These are phyloP conservation scores for Litsea cubeba DNA, from an alignment of 164 flowering plant genomes.

Conservation along the genomic window DNA sequence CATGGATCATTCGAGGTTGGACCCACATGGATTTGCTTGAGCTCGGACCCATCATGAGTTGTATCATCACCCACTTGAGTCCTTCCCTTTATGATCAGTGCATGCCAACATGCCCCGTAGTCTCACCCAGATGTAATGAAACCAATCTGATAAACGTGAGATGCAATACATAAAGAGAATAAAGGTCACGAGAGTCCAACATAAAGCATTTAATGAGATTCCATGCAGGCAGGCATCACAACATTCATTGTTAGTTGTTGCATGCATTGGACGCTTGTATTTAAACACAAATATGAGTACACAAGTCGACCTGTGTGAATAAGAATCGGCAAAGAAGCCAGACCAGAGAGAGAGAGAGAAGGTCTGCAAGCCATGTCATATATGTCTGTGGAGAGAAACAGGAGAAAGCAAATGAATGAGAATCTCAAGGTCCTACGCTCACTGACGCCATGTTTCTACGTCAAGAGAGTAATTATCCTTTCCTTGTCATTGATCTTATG, in stretches of 20 bases:
- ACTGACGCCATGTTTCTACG: slow-evolving; percentile 84
- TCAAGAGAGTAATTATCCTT: slow-evolving; percentile 64
- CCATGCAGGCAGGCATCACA: not conserved
- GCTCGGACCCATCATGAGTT: no score
- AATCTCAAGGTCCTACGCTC: slow-evolving; percentile 86
- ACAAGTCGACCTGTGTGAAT: not conserved
- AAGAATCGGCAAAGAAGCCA: not conserved
- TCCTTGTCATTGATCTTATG: not conserved
- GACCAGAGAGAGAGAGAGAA: not conserved
- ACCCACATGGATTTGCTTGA: no score
- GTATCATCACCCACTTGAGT: no score
- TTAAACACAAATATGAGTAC: not conserved
- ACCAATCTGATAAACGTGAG: slow-evolving; percentile 57
- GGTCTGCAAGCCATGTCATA: slow-evolving; percentile 54
- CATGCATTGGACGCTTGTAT: not conserved
- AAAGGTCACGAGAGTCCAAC: slow-evolving; percentile 66
- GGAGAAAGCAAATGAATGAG: slow-evolving; percentile 94
- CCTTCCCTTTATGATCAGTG: no score
- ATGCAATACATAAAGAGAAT: slow-evolving; percentile 15
- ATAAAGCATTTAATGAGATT: slow-evolving; percentile 37
- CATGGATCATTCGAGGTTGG: no score
- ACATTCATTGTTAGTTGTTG: not conserved
- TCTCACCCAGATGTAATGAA: slow-evolving; percentile 29
- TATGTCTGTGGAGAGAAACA: slow-evolving; percentile 89
- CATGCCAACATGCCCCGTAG: not conserved